Evolutionary conservation across 495 filamentous ascomycete genomes (phyloP).

Genomic region (Oidiodendron maius): DNA sequence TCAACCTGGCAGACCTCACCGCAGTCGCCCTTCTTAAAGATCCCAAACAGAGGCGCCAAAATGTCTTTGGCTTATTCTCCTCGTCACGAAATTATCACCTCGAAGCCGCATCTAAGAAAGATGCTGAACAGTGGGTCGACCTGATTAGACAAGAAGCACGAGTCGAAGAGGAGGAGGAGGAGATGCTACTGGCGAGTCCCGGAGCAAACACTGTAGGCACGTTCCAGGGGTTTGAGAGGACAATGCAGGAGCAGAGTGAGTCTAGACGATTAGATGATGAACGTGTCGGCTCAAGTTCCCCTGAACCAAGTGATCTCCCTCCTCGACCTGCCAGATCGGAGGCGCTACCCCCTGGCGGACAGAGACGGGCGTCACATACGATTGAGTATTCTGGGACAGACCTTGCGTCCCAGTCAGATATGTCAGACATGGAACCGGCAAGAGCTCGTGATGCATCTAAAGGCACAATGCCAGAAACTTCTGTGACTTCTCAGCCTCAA

Average conservation of each 20-base stretch:
- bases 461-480: conserved; percentile 32
- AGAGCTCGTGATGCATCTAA: conserved; percentile 33
- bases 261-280: conserved; percentile 29
- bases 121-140: conserved; percentile 83
- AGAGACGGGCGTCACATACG: conserved; percentile 19
- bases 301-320: conserved; percentile 48
- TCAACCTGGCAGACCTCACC: conserved; percentile 83
- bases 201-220: conserved; percentile 18
- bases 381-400: conserved; percentile 87
- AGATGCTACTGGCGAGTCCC: conserved; percentile 65
- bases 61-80: conserved; percentile 92
- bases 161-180: conserved; percentile 79
- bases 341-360: conserved; percentile 9
- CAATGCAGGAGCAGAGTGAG: conserved; percentile 16
- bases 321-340: conserved; percentile 29
- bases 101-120: conserved; percentile 62
- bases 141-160: conserved; percentile 73
- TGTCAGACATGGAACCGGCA: conserved; percentile 65
- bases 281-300: conserved; percentile 54
- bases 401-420: conserved; percentile 80
- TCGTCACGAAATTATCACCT: conserved; percentile 88
- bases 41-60: conserved; percentile 69
- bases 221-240: conserved; percentile 17
- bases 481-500: conserved; percentile 22
- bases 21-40: conserved; percentile 85